Percentiles rank a stretch among this genome's conserved stretches.
Conservation (phyloP, 2,329 filamentous ascomycete genomes). For the Diaporthe destruens region DNA sequence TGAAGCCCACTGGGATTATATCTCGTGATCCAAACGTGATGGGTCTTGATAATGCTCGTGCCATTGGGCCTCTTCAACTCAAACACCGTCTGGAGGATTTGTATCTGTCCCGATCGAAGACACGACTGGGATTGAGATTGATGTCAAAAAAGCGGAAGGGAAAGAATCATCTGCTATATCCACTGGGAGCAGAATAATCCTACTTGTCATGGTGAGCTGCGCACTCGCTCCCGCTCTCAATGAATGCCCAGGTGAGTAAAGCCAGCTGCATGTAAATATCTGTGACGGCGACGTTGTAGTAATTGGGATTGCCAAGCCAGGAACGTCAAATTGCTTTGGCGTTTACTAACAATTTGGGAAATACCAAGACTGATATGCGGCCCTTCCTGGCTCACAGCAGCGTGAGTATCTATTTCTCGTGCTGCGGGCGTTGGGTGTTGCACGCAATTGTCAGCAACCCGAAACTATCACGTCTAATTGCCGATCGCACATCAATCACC, state of each 20-base stretch:
- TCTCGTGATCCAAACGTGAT: too few relatives aligned
- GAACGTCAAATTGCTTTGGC: not conserved
- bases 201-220: not conserved
- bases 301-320: not conserved
- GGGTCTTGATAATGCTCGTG: too few relatives aligned
- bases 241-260: not conserved
- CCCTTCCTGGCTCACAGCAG: not conserved
- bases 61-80: too few relatives aligned
- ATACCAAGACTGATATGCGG: not conserved
- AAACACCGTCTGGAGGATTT: too few relatives aligned
- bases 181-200: too few relatives aligned
- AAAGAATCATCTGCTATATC: not conserved
- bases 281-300: not conserved
- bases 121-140: too few relatives aligned
- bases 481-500: not conserved
- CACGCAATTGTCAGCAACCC: not conserved
- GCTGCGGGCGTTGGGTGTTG: constrained; percentile 7
- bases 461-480: not conserved
- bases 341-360: constrained; percentile 1
- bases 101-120: too few relatives aligned
- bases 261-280: not conserved
- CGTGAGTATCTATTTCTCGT: not conserved
- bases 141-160: too few relatives aligned
- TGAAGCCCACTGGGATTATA: not conserved
- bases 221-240: too few relatives aligned